These are phyloP conservation scores for baker's yeast (Saccharomyces cerevisiae) DNA, from an alignment of 805 yeast genomes.

Conservation along the genomic window DNA sequence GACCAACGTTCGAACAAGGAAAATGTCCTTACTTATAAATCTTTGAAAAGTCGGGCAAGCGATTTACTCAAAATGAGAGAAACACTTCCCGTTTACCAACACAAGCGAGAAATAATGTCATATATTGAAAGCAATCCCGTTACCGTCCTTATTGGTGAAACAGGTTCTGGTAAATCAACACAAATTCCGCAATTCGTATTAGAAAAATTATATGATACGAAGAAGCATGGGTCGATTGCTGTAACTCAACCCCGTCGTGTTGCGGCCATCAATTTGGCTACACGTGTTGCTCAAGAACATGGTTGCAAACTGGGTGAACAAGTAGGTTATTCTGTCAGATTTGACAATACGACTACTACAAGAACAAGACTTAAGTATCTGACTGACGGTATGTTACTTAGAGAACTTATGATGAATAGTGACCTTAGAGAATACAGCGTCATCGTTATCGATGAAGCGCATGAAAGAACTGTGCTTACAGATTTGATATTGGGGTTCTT, in stretches of 20 bases:
- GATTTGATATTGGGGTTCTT: slow-evolving; percentile 86
- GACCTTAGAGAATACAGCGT: slow-evolving; percentile 58
- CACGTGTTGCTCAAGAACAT: slow-evolving; percentile 83
- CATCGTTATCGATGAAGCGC: slow-evolving; percentile 90
- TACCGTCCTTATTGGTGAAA: slow-evolving; percentile 84
- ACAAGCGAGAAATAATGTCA: slow-evolving; percentile 52
- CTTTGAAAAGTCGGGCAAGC: slow-evolving; percentile 32
- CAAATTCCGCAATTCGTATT: slow-evolving; percentile 91
- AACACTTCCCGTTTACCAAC: slow-evolving; percentile 68
- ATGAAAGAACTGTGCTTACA: slow-evolving; percentile 88
- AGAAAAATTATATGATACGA: slow-evolving; percentile 26
- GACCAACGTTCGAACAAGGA: slow-evolving; percentile 10
- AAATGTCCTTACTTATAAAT: slow-evolving; percentile 18
- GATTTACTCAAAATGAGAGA: slow-evolving; percentile 45
- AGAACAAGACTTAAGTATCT: slow-evolving; percentile 71
- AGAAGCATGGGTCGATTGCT: slow-evolving; percentile 53
- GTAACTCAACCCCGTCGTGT: slow-evolving; percentile 97
- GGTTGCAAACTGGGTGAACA: slow-evolving; percentile 70
- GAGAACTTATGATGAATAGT: slow-evolving; percentile 79
- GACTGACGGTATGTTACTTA: slow-evolving; percentile 94
- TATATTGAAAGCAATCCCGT: slow-evolving; percentile 53
- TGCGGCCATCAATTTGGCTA: slow-evolving; percentile 90
- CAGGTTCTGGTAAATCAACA: slow-evolving; percentile 97
- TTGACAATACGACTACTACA: slow-evolving; percentile 57
- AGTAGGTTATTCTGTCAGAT: slow-evolving; percentile 91